Percentiles rank a stretch among this genome's conserved stretches.
Conservation (phyloP, 768 basidiomycete genomes). For the Boletus vermiculosoides region DNA sequence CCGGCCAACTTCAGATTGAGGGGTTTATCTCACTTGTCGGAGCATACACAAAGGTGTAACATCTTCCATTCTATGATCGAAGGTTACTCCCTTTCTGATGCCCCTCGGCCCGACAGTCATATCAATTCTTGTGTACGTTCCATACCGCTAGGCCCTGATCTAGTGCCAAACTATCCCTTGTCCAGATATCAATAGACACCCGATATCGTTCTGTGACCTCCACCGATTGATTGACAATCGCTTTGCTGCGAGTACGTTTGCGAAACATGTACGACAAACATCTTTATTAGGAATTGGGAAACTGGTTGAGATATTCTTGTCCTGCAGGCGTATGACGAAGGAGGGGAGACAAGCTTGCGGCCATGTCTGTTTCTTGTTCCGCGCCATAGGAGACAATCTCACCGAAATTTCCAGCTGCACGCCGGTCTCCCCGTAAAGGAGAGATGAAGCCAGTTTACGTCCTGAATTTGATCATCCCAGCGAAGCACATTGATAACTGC, state of each 20-base stretch:
- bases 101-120: conserved; percentile 47
- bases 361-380: conserved; percentile 15
- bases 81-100: conserved; percentile 20
- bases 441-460: conserved; percentile 85
- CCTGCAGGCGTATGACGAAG: conserved; percentile 68
- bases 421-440: conserved; percentile 74
- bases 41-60: conserved; percentile 63
- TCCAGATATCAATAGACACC: conserved; percentile 79
- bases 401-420: conserved; percentile 40
- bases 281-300: not conserved
- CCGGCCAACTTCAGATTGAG: conserved; percentile 54
- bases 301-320: conserved; percentile 3
- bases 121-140: conserved; percentile 82
- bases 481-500: conserved; percentile 68
- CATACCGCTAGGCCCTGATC: not conserved
- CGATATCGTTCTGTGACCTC: conserved; percentile 61
- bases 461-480: conserved; percentile 68
- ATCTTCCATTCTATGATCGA: conserved; percentile 16
- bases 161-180: not conserved
- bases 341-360: conserved; percentile 44
- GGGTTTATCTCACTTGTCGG: conserved; percentile 88
- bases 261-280: conserved; percentile 56
- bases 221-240: conserved; percentile 63
- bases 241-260: conserved; percentile 70
- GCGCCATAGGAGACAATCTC: conserved; percentile 12